Base-by-base conservation (phyloP, 306 rosid genomes). In the Prinsepia uniflora region DNA sequence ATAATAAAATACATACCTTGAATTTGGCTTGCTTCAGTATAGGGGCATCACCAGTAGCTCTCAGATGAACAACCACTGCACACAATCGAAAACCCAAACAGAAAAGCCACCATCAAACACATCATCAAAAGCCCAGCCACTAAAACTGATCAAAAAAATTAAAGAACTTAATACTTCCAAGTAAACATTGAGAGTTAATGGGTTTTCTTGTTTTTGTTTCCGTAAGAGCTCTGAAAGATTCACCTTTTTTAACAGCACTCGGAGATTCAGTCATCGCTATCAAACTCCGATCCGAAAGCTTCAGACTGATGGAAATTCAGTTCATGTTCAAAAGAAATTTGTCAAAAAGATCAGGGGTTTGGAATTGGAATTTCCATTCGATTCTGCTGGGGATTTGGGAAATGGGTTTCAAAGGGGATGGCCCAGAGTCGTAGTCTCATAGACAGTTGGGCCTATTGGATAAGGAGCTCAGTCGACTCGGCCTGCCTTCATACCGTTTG, bases 41-140 rank as follows among this genome's bases (percentile, higher is more conserved):
- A 60, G 96, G 97, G 54, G 99, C 99, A 89, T 91, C 95, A 34
- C 97, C 97, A 19, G 97, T 94, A 77, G 99, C 97, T 87, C 97
- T 84, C 63, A 94, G 86, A 85, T 86, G 99, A 86, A 94, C 90
- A 79, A 91, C 99, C 73, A 90, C 98, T 90, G 79, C 82, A 59
- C 47, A 69, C 71, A 78, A 52, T 70, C 7, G 4, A 60, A 84
- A 66, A 65, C 67, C 70, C 74, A 74, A 0, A 56, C 44, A 65
- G 47, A 61, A 58, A 20, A 42, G 50, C 10, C 75, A 70, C 36
- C 68, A 66, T 63, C 20, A 59, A 50, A 18, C 39, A 54, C n/a
- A n/a, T n/a, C 59, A 55, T 13, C 40, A 3, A 43, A 40, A 65
- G 40, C 50, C 10, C 60, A 68, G 49, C 34, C 20, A 39, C 19